Evolutionary conservation across 148 eudicot genomes (phyloP).

Genomic region (Rhododendron kiyosumense): DNA sequence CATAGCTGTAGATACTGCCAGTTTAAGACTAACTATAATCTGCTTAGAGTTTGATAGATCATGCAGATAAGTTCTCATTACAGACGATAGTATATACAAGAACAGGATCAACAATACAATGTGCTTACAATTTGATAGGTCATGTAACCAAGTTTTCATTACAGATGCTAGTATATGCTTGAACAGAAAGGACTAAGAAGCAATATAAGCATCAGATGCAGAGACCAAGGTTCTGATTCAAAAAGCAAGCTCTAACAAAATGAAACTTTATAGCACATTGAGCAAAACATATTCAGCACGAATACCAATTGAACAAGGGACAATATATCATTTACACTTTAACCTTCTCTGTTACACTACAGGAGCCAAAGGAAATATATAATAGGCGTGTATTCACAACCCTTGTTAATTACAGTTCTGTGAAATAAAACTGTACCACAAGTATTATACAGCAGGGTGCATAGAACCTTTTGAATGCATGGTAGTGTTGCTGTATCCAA

Average conservation of each 20-base stretch:
- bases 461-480: not conserved
- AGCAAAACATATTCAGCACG: not conserved
- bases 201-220: not conserved
- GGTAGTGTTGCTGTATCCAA: not conserved
- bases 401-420: not conserved
- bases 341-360: not conserved
- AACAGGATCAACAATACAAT: not conserved
- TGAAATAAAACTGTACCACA: not conserved
- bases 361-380: not conserved
- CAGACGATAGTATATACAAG: not conserved
- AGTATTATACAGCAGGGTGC: not conserved
- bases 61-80: not conserved
- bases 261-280: not conserved
- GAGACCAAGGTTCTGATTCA: not conserved
- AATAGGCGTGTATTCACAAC: not conserved
- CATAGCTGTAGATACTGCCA: not conserved
- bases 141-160: not conserved
- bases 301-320: not conserved
- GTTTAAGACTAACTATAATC: not conserved
- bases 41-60: not conserved
- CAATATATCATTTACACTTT: conserved; percentile 1
- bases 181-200: not conserved
- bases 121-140: not conserved
- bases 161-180: not conserved
- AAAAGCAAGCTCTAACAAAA: not conserved